Conservation (phyloP, 495 filamentous ascomycete genomes). For the Penicillium manginii region DNA sequence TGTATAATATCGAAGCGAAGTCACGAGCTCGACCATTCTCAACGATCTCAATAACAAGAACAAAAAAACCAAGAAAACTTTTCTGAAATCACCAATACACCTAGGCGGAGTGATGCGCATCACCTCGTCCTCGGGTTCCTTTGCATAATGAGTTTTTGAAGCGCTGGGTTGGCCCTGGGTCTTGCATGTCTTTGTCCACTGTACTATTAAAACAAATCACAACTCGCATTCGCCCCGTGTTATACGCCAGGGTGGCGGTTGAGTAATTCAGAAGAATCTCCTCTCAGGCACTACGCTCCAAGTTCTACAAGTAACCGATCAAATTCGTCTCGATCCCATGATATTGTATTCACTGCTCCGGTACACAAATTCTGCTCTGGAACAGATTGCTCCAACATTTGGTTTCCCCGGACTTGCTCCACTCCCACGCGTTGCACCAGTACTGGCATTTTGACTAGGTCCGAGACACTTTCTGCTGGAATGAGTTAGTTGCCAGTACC, state of each 20-base stretch:
- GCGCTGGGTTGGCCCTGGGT: constrained; percentile 48
- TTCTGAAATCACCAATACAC: constrained; percentile 7
- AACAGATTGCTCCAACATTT: too few species aligned
- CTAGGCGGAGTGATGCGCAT: constrained; percentile 2
- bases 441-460: too few species aligned
- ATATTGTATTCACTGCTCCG: too few species aligned
- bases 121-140: constrained; percentile 15
- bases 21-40: constrained; percentile 36
- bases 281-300: constrained; percentile 26
- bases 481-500: too few species aligned
- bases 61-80: constrained; percentile 8
- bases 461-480: too few species aligned
- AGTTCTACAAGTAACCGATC: too few species aligned
- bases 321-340: too few species aligned
- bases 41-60: constrained; percentile 33
- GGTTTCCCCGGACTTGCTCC: too few species aligned
- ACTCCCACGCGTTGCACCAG: too few species aligned
- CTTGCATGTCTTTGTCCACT: constrained; percentile 46
- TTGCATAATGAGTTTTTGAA: constrained; percentile 48
- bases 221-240: constrained; percentile 18
- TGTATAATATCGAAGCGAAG: constrained; percentile 48
- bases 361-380: too few species aligned
- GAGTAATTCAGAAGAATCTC: constrained; percentile 47
- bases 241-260: constrained; percentile 18
- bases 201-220: constrained; percentile 41